Conservation (phyloP, 2,329 filamentous ascomycete species). For the Colletotrichum lentis region DNA sequence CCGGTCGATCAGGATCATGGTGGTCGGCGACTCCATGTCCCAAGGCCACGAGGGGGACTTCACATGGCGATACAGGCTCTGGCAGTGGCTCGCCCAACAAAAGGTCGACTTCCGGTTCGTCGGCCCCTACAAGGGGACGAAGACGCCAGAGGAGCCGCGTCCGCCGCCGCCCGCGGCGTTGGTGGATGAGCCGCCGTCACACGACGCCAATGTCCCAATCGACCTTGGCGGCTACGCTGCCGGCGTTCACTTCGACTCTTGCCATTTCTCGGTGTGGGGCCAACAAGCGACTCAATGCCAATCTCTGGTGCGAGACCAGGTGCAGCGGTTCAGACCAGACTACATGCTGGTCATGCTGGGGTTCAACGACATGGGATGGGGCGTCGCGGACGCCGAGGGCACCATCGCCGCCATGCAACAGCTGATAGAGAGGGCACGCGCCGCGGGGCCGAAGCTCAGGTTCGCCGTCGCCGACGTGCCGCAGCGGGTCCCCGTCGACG, state of each 20-base stretch:
- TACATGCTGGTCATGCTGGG: constrained; percentile 47
- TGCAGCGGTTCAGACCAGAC: constrained; percentile 46
- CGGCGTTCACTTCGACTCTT: constrained; percentile 44
- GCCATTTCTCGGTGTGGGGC: constrained; percentile 49
- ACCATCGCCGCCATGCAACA: constrained; percentile 41
- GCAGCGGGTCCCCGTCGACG: constrained; percentile 40
- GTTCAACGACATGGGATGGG: constrained; percentile 49
- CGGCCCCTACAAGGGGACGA: constrained; percentile 50
- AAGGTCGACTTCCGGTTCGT: constrained; percentile 44
- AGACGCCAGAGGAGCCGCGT: constrained; percentile 31
- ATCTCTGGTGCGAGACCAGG: constrained; percentile 42
- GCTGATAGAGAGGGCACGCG: constrained; percentile 46
- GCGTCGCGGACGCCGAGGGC: constrained; percentile 37
- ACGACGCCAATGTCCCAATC: background rate
- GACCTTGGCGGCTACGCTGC: constrained; percentile 46
- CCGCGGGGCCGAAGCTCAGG: constrained; percentile 42
- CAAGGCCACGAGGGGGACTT: constrained; percentile 52
- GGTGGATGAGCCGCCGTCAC: constrained; percentile 10
- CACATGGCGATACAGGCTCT: constrained; percentile 54
- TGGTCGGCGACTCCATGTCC: constrained; percentile 52
- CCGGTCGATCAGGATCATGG: constrained; percentile 43
- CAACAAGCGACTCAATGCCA: constrained; percentile 46
- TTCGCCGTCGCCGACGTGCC: constrained; percentile 46
- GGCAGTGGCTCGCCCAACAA: constrained; percentile 49
- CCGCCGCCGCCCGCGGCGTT: constrained; percentile 35